phyloP scores from a whole-genome alignment of 1,284 basidiomycete species.

The Apiotrichum veenhuisii region DNA sequence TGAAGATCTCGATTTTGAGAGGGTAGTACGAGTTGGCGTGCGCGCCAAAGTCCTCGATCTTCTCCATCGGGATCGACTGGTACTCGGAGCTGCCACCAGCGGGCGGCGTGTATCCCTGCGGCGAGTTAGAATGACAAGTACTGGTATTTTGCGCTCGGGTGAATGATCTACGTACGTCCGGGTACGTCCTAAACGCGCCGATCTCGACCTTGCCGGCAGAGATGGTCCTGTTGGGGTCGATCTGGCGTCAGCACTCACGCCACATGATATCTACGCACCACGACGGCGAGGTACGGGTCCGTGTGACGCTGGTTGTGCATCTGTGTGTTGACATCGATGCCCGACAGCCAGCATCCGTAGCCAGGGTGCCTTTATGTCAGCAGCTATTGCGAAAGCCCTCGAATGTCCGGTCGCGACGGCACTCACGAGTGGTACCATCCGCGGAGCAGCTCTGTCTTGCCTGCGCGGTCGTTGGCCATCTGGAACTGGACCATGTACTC shows the following conservation, averaged over 20 bases:
- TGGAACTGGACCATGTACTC: conserved; percentile 98
- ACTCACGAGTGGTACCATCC: conserved; percentile 93
- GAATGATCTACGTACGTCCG: conserved; percentile 55
- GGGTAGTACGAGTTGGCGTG: conserved; percentile 97
- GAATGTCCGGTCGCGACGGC: not conserved
- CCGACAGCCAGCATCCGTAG: conserved; percentile 95
- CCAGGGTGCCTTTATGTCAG: conserved; percentile 87
- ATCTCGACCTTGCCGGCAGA: conserved; percentile 98
- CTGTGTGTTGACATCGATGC: conserved; percentile 95
- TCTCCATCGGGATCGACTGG: conserved; percentile 87
- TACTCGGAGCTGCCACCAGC: conserved; percentile 68
- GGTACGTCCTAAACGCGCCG: conserved; percentile 95
- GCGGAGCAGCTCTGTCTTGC: conserved; percentile 78
- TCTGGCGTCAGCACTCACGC: conserved; percentile 53
- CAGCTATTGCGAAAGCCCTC: too few species aligned
- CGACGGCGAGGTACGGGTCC: conserved; percentile 96
- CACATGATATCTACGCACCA: conserved; percentile 58
- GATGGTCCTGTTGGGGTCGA: conserved; percentile 96
- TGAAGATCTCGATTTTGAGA: conserved; percentile 92
- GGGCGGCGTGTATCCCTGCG: conserved; percentile 71
- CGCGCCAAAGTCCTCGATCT: conserved; percentile 96
- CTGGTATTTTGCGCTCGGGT: not conserved
- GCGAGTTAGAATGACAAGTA: not conserved
- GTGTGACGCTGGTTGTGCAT: conserved; percentile 89
- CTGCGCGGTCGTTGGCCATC: conserved; percentile 70